Conservation (phyloP, 352 stramenopile species). For the Nothophytophthora sp. region DNA sequence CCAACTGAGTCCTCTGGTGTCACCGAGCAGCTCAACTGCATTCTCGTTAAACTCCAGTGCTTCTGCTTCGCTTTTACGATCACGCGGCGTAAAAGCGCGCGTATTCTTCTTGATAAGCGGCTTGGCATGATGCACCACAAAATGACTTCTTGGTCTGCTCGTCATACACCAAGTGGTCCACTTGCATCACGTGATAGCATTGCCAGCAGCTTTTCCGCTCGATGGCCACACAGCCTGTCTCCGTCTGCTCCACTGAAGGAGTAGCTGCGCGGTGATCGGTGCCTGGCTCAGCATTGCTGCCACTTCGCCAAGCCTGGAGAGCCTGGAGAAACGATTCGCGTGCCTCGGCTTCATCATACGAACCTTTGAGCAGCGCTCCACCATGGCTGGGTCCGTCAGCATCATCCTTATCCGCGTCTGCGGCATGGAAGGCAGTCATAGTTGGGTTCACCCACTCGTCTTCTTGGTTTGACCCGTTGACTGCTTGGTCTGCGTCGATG, state of each 20-base stretch:
- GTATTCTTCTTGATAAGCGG: slow-evolving; percentile 50
- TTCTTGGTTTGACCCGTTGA: slow-evolving; percentile 24
- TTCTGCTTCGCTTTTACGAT: slow-evolving; percentile 5
- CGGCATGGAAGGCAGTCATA: slow-evolving; percentile 1
- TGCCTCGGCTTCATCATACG: slow-evolving; percentile 72
- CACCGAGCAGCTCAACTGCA: neutral
- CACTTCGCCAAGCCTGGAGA: slow-evolving; percentile 58
- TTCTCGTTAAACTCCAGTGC: too few species aligned
- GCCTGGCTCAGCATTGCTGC: neutral
- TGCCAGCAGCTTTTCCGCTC: slow-evolving; percentile 81
- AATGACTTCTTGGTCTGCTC: slow-evolving; percentile 50
- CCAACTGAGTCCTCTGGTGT: too few species aligned
- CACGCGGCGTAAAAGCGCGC: slow-evolving; percentile 44
- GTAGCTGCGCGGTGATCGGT: neutral
- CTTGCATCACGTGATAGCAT: slow-evolving; percentile 62
- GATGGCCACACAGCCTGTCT: slow-evolving; percentile 43
- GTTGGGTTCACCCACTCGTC: slow-evolving; percentile 72
- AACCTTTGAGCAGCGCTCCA: slow-evolving; percentile 51
- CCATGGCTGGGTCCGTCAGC: slow-evolving; percentile 14
- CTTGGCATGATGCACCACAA: slow-evolving; percentile 43
- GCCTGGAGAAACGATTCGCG: slow-evolving; percentile 66
- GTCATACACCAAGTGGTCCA: slow-evolving; percentile 47
- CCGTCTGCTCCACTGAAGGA: slow-evolving; percentile 39
- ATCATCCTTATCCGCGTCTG: neutral
- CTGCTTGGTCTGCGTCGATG: slow-evolving; percentile 26